Evolutionary conservation across 148 eudicot genomes (phyloP), one percentile per base, ranked within the genome.

Genomic region (Vaccinium darrowii): DNA sequence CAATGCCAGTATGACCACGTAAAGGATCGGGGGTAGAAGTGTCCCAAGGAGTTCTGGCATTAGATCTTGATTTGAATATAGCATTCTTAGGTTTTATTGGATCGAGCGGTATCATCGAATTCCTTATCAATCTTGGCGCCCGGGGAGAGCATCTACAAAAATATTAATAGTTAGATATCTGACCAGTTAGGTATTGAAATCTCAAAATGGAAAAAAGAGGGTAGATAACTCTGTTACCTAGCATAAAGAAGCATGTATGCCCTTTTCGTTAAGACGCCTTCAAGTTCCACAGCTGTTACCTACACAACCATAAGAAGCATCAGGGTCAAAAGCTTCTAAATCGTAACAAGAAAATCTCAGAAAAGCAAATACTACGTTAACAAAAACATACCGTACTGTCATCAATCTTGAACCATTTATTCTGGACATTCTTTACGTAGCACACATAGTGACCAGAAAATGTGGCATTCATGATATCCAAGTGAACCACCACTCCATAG

Each of bases 221-320:
- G 74, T 43, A 43, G 43, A 69, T 69, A 27, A 65, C 13, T 30
- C 43, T 14, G 4, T 80, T 89, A 94, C 98, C 98, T 92, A 30
- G 98, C 93, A 88, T 95, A 95, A 56, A 95, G 90, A 80, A 95
- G 98, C 96, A 95, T 94, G 89, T 95, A 95, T 36, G 98, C 98
- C 27, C 92, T 92, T 85, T 91, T 87, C 69, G 88, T 86, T 86
- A 94, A 88, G 81, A 95, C 98, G 10, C 79, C 89, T 63, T 88
- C 92, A 76, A 90, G 87, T 52, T 91, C 98, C 87, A 95, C 98
- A 39, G 87, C 75, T 77, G 85, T 89, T 67, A 94, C 98, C 98
- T 95, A 88, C 72, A 15, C 47, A 47, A 81, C 51, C 58, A 87
- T 39, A 19, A 63, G 12, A 60, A 54, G 79, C 10, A 78, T 74